Evolutionary conservation across 441 rosid species (phyloP), one percentile per base, ranked within the genome.

Genomic region (Populus trichocarpa): DNA sequence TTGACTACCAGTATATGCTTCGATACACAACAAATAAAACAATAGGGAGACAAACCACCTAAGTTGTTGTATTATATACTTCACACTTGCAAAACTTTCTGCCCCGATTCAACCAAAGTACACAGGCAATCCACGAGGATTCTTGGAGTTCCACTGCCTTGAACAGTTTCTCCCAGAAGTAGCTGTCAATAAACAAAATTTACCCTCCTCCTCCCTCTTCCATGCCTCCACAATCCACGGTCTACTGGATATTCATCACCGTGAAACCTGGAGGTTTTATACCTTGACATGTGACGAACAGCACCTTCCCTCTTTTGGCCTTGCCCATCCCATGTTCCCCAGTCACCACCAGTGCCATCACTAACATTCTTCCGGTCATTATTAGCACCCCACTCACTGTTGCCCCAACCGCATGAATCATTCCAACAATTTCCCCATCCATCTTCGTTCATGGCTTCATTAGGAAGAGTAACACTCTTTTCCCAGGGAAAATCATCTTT

Each of bases 161-260:
- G 68, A 10, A 64, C 40, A 23, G 11, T 20, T 30, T 74, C 67
- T 20, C 36, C 69, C 46, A 53, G 16, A 46, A 36, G 69, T 18
- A 14, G 74, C 46, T 5, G 61, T 66, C 73, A 81, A 70, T 68
- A 78, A 2, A 72, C 83, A 28, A 81, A 83, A 84, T 84, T 84
- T 75, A 78, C 70, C 83, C 86, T 80, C 79, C 82, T 86, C 81
- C 87, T 85, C 40, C 89, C 90, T 87, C 86, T 86, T 63, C 84
- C 87, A 38, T 77, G 86, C 70, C 82, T 87, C 76, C 79, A 78
- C 89, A 90, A 81, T 81, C 89, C 71, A 5, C 84, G 84, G 75
- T 84, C 86, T 77, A 76, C 78, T 22, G 72, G 91, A 64, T 81
- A 68, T 69, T 77, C 80, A 59, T 81, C 78, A 25, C 82, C 84